Evolutionary conservation across 805 yeast genomes (phyloP).

Genomic region (Candida stauntonica): DNA sequence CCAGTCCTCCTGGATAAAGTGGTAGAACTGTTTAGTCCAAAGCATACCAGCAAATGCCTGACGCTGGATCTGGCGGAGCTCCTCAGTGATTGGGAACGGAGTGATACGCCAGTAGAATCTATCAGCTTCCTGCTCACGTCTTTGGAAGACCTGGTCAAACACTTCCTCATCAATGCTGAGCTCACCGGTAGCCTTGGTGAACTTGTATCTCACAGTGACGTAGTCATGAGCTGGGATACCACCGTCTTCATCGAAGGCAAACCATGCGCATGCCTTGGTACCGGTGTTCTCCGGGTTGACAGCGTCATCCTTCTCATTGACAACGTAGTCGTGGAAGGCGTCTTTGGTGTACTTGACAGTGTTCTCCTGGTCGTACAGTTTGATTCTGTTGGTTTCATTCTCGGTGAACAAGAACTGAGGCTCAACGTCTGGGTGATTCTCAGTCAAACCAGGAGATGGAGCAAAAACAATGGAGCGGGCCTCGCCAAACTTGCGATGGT

Average conservation of each 20-base stretch:
- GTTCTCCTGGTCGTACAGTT: constrained; percentile 52
- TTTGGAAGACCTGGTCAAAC: constrained; percentile 63
- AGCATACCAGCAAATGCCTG: constrained; percentile 92
- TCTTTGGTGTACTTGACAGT: constrained; percentile 69
- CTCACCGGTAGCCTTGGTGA: constrained; percentile 39
- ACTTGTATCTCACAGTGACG: constrained; percentile 77
- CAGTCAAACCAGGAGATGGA: constrained; percentile 75
- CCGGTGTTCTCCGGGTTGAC: constrained; percentile 70
- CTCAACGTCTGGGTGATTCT: constrained; percentile 57
- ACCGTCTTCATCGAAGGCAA: constrained; percentile 67
- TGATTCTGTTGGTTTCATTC: constrained; percentile 74
- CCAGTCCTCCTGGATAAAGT: constrained; percentile 85
- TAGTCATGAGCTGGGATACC: constrained; percentile 85
- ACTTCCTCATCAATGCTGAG: constrained; percentile 54
- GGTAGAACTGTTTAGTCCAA: constrained; percentile 92
- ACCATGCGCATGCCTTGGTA: constrained; percentile 85
- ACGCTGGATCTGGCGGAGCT: constrained; percentile 77
- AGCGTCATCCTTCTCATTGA: constrained; percentile 52
- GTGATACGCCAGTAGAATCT: constrained; percentile 86
- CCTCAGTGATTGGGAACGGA: constrained; percentile 79
- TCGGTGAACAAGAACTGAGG: constrained; percentile 82
- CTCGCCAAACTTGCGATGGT: constrained; percentile 66
- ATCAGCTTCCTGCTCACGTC: constrained; percentile 84
- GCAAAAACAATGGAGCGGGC: constrained; percentile 61
- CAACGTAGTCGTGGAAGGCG: constrained; percentile 83